These are phyloP conservation scores for Erigeron philadelphicus DNA, from an alignment of 140 eudicot genomes.

Conservation along the genomic window DNA sequence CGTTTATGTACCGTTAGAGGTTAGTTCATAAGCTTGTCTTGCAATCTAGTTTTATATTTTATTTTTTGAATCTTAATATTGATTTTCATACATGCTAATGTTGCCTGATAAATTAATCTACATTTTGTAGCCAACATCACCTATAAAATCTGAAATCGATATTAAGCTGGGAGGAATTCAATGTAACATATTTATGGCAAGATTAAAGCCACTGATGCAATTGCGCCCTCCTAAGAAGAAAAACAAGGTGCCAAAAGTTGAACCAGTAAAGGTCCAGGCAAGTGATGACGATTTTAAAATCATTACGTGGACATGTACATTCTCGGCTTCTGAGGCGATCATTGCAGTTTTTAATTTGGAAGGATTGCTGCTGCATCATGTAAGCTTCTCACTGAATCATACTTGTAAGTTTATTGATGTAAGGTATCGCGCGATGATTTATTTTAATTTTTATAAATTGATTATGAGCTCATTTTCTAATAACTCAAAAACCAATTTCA, in stretches of 20 bases:
- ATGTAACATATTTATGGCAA: constrained; percentile 56
- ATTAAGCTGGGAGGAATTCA: constrained; percentile 85
- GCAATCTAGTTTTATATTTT: not conserved
- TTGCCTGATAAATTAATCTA: constrained; percentile 22
- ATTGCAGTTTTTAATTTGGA: constrained; percentile 51
- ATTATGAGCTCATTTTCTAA: not conserved
- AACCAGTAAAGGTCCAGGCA: constrained; percentile 34
- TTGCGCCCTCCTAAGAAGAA: constrained; percentile 47
- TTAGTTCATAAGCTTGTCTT: constrained; percentile 22
- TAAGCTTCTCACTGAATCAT: constrained; percentile 35
- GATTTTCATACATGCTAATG: not conserved
- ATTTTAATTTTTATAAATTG: not conserved
- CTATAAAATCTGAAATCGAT: constrained; percentile 72
- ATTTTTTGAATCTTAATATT: too few species aligned
- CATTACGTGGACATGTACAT: constrained; percentile 76
- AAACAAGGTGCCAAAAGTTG: constrained; percentile 34
- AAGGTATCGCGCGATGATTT: not conserved
- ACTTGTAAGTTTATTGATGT: not conserved
- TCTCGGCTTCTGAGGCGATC: constrained; percentile 78
- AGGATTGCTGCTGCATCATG: constrained; percentile 58
- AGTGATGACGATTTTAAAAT: constrained; percentile 44
- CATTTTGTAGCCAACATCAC: constrained; percentile 64
- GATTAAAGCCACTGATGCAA: constrained; percentile 58
- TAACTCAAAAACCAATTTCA: not conserved
- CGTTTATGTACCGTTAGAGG: constrained; percentile 73